These are phyloP conservation scores for Heliamphora pulchella DNA, from an alignment of 179 eudicot genomes.

Conservation along the genomic window DNA sequence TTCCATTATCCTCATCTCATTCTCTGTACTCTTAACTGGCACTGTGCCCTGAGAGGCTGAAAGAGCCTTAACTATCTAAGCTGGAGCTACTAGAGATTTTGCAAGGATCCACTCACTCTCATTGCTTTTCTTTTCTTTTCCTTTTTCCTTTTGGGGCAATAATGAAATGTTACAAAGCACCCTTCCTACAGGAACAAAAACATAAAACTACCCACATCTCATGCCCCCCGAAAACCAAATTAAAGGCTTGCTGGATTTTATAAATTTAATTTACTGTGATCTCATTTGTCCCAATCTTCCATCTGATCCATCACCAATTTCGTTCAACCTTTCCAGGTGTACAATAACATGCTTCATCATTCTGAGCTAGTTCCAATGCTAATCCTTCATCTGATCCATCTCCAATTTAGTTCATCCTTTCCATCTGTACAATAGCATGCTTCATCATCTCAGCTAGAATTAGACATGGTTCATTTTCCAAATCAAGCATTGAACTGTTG, in stretches of 20 bases:
- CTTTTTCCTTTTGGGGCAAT: not conserved
- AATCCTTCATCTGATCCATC: not conserved
- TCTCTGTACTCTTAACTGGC: not conserved
- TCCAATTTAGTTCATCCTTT: too few relatives aligned
- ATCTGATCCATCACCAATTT: not conserved
- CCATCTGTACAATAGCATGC: too few relatives aligned
- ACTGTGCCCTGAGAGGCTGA: not conserved
- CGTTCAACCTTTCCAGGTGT: not conserved
- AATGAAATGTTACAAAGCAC: not conserved
- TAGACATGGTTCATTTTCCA: not conserved
- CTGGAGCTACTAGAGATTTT: constrained; percentile 4
- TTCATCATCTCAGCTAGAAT: not conserved
- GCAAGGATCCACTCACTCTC: not conserved
- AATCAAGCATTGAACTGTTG: not conserved
- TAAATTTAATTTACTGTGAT: not conserved
- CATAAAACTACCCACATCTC: not conserved
- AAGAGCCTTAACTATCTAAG: not conserved
- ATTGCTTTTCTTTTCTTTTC: not conserved
- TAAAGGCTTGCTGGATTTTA: not conserved
- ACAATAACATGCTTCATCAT: not conserved
- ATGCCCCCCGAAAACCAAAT: not conserved
- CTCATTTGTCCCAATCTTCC: not conserved
- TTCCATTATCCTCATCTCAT: not conserved
- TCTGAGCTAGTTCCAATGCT: not conserved
- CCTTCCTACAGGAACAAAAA: not conserved